Evolutionary conservation across 805 yeast species (phyloP).

Genomic region (Lachancea thermotolerans): DNA sequence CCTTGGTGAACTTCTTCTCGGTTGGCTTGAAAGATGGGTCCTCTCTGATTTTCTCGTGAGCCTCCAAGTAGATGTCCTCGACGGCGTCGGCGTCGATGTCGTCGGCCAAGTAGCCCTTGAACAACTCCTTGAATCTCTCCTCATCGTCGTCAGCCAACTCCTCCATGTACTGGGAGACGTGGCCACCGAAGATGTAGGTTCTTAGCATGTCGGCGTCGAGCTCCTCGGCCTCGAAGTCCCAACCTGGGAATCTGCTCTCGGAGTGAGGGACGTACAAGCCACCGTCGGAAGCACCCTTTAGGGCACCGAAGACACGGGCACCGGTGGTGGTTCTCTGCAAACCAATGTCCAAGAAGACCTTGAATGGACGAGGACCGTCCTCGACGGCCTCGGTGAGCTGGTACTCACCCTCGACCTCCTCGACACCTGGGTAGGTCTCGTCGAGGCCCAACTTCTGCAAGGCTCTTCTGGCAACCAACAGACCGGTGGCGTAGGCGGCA

Average conservation of each 20-base stretch:
- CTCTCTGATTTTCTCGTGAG: constrained; percentile 93
- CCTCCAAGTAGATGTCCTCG: constrained; percentile 92
- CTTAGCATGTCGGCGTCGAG: constrained; percentile 94
- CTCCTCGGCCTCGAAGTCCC: constrained; percentile 98
- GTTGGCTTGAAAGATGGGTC: constrained; percentile 90
- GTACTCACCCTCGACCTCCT: constrained; percentile 99
- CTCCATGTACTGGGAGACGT: constrained; percentile 99
- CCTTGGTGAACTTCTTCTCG: constrained; percentile 91
- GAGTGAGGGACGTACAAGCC: constrained; percentile 99
- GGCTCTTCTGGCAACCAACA: constrained; percentile 98
- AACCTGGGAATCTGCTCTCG: constrained; percentile 99
- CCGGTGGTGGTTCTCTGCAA: constrained; percentile 99
- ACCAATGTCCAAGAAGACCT: constrained; percentile 98
- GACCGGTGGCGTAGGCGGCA: constrained; percentile 99
- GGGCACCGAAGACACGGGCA: constrained; percentile 98
- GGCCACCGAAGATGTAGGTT: constrained; percentile 99
- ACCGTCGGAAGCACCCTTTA: constrained; percentile 99
- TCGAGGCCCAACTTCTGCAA: constrained; percentile 96
- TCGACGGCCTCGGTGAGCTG: constrained; percentile 98
- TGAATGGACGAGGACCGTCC: constrained; percentile 99
- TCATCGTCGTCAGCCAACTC: constrained; percentile 99
- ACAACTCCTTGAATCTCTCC: constrained; percentile 95
- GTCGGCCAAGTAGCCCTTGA: constrained; percentile 94
- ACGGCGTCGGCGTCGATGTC: constrained; percentile 95
- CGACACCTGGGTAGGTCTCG: constrained; percentile 97